A percentile compares a stretch with the other conserved stretches of the same genome.
Conservation (phyloP, 1,284 basidiomycete species). For the Pseudozyma pruni region DNA sequence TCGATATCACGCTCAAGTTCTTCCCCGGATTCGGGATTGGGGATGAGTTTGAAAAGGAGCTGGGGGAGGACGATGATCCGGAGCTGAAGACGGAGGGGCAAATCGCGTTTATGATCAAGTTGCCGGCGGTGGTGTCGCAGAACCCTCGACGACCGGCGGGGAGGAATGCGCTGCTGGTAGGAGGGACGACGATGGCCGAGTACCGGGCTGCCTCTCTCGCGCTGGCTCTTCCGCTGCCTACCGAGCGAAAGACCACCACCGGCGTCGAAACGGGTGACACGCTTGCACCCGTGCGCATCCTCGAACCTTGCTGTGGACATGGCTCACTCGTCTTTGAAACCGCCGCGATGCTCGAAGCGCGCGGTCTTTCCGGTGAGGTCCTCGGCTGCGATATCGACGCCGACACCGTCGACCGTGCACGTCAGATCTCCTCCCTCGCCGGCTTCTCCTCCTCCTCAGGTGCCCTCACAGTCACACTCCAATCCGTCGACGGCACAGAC, state of each 20-base stretch:
- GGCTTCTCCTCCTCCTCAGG: slow-evolving; percentile 12
- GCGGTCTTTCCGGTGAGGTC: slow-evolving; percentile 27
- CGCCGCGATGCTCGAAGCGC: slow-evolving; percentile 40
- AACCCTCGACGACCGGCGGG: slow-evolving; percentile 21
- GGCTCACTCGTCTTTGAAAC: slow-evolving; percentile 46
- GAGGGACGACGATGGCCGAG: slow-evolving; percentile 47
- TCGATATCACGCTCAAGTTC: slow-evolving; percentile 50
- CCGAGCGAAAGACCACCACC: slow-evolving; percentile 9
- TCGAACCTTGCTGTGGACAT: slow-evolving; percentile 52
- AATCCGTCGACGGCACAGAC: slow-evolving; percentile 30
- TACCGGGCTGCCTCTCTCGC: slow-evolving; percentile 46
- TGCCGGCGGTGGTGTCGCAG: slow-evolving; percentile 14
- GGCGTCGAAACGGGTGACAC: slow-evolving; percentile 1
- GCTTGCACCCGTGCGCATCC: slow-evolving; percentile 20
- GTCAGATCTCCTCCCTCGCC: slow-evolving; percentile 20
- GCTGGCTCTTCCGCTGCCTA: slow-evolving; percentile 31
- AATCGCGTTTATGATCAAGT: slow-evolving; percentile 40
- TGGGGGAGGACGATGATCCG: slow-evolving; percentile 17
- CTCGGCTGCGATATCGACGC: slow-evolving; percentile 41
- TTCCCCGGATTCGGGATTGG: slow-evolving; percentile 48
- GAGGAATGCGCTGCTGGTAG: slow-evolving; percentile 36
- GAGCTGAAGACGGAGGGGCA: slow-evolving; percentile 25
- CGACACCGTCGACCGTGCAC: slow-evolving; percentile 28
- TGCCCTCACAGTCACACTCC: slow-evolving; percentile 12
- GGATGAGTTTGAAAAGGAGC: slow-evolving; percentile 47